Evolutionary conservation across 2,329 filamentous ascomycete genomes (phyloP).

Genomic region (Ascochyta rabiei): DNA sequence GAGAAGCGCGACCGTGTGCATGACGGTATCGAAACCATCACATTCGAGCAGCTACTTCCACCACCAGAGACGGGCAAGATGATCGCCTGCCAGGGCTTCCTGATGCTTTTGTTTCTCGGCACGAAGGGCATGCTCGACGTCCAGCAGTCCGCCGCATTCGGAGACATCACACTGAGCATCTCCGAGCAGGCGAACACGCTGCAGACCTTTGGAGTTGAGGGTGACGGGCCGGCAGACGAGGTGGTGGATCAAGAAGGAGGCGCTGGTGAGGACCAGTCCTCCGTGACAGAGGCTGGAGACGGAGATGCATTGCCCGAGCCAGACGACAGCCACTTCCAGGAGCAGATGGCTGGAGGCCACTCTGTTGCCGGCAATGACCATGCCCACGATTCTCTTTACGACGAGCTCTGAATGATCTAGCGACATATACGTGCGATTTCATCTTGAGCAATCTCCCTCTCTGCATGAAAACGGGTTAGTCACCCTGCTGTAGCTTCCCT

Average conservation of each 20-base stretch:
- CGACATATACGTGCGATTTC: neutral
- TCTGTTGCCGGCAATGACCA: conserved; percentile 13
- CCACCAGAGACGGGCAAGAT: conserved; percentile 59
- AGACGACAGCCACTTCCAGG: conserved; percentile 29
- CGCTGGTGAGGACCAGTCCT: conserved; percentile 1
- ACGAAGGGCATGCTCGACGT: conserved; percentile 69
- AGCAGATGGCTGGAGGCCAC: conserved; percentile 31
- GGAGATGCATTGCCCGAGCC: conserved; percentile 9
- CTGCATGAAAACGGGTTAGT: no score
- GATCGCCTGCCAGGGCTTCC: conserved; percentile 64
- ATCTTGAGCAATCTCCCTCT: no score
- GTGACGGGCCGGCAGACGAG: neutral
- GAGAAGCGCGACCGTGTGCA: conserved; percentile 34
- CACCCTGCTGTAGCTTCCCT: no score
- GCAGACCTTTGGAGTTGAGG: conserved; percentile 21
- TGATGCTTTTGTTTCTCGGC: conserved; percentile 48
- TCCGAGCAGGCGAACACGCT: conserved; percentile 28
- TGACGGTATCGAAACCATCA: conserved; percentile 51
- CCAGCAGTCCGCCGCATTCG: conserved; percentile 60
- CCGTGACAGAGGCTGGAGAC: conserved; percentile 4
- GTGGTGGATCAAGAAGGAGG: neutral
- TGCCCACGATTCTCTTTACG: conserved; percentile 32
- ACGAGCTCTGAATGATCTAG: conserved; percentile 18
- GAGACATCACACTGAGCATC: conserved; percentile 44
- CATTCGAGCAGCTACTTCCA: conserved; percentile 74